Percentiles rank a stretch among this genome's conserved stretches.
These are phyloP conservation scores for Phialophora tarda DNA, from an alignment of 2,329 filamentous ascomycete species.

Conservation along the genomic window DNA sequence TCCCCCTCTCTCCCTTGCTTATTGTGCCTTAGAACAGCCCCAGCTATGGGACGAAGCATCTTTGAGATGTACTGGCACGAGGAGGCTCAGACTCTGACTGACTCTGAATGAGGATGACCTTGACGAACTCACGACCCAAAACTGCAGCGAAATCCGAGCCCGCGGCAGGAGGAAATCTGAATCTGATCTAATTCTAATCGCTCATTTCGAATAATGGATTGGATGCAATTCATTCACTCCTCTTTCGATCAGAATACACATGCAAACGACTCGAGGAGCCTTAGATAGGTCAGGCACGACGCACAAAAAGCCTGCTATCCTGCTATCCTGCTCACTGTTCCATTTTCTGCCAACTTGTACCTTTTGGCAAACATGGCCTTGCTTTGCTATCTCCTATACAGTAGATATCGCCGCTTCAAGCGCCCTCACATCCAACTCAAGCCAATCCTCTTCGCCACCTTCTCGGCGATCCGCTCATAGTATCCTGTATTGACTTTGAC, in stretches of 20 bases:
- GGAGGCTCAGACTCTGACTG: no score
- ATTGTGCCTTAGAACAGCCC: no score
- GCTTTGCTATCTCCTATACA: background rate
- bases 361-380: background rate
- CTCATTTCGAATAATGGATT: background rate
- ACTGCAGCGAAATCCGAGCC: background rate
- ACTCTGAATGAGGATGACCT: no score
- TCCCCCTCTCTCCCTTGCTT: no score
- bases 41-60: no score
- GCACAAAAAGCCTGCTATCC: background rate
- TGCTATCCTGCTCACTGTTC: no score
- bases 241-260: background rate
- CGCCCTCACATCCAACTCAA: slow-evolving; percentile 44
- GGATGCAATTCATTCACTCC: no score
- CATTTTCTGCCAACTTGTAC: background rate
- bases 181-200: background rate
- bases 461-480: slow-evolving; percentile 73
- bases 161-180: background rate
- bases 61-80: no score
- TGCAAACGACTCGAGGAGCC: background rate
- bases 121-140: background rate
- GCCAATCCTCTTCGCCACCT: slow-evolving; percentile 54
- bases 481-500: slow-evolving; percentile 70
- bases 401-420: background rate
- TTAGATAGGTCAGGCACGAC: background rate